Conservation (phyloP, 78 protist genomes). For the Thecamonas trahens region DNA sequence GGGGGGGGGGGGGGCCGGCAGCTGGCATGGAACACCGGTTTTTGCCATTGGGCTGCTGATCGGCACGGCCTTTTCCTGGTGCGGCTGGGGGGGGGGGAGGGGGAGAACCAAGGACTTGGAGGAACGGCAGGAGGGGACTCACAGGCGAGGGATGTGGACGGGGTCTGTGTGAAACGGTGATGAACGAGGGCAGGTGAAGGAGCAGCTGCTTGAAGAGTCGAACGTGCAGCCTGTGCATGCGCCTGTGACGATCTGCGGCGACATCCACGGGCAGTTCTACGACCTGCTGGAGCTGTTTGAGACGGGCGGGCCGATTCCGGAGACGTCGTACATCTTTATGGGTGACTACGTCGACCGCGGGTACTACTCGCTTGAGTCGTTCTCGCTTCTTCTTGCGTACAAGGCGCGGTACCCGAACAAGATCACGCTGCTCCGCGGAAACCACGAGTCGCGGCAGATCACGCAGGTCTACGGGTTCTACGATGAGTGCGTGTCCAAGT, state of each 20-base stretch:
- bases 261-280: constrained; percentile 96
- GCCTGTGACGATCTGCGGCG: constrained; percentile 98
- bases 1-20: no score
- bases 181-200: constrained; percentile 48
- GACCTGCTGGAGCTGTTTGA: constrained; percentile 92
- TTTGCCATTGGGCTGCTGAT: background rate
- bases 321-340: constrained; percentile 92
- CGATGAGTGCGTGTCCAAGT: constrained; percentile 94
- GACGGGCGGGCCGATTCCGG: constrained; percentile 87
- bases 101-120: no score
- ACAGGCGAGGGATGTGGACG: no score
- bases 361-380: constrained; percentile 90
- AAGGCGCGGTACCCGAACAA: constrained; percentile 88
- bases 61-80: background rate
- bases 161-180: background rate
- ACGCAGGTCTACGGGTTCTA: constrained; percentile 96
- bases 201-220: constrained; percentile 83
- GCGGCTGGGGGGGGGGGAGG: background rate
- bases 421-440: constrained; percentile 90
- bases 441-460: constrained; percentile 94
- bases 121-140: no score
- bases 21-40: background rate
- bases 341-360: constrained; percentile 99
- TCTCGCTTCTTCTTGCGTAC: constrained; percentile 77
- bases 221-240: constrained; percentile 88